Evolutionary conservation across 164 flowering plant species (phyloP).

Genomic region (Houttuynia cordata): DNA sequence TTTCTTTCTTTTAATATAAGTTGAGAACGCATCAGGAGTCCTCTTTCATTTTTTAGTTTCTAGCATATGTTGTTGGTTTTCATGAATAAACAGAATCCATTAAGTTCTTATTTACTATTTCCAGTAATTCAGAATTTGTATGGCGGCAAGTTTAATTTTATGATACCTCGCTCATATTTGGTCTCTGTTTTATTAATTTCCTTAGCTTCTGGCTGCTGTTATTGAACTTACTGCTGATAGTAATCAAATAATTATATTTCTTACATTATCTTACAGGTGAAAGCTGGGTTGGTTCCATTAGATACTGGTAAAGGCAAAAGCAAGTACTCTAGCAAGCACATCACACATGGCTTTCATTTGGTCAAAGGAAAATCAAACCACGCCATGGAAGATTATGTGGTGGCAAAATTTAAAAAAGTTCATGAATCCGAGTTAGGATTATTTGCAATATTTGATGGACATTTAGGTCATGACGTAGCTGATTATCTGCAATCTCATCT

Average conservation of each 20-base stretch:
- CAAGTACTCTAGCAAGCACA: slow-evolving; percentile 45
- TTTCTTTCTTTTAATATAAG: too few relatives aligned
- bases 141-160: too few relatives aligned
- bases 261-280: slow-evolving; percentile 34
- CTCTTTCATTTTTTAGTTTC: too few relatives aligned
- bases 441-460: slow-evolving; percentile 97
- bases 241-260: not conserved
- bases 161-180: too few relatives aligned
- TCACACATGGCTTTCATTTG: slow-evolving; percentile 75
- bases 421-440: slow-evolving; percentile 69
- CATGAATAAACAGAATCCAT: too few relatives aligned
- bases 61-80: too few relatives aligned
- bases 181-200: too few relatives aligned
- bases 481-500: slow-evolving; percentile 59
- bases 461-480: slow-evolving; percentile 70
- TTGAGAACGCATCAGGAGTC: too few relatives aligned
- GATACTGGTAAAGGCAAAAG: slow-evolving; percentile 90
- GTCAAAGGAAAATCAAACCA: slow-evolving; percentile 70
- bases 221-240: not conserved
- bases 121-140: too few relatives aligned
- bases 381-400: slow-evolving; percentile 82
- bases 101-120: too few relatives aligned
- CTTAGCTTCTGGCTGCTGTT: not conserved
- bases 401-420: slow-evolving; percentile 69
- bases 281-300: slow-evolving; percentile 51